Conservation (phyloP, 768 basidiomycete species). For the Dacryopinax primogenitus region DNA sequence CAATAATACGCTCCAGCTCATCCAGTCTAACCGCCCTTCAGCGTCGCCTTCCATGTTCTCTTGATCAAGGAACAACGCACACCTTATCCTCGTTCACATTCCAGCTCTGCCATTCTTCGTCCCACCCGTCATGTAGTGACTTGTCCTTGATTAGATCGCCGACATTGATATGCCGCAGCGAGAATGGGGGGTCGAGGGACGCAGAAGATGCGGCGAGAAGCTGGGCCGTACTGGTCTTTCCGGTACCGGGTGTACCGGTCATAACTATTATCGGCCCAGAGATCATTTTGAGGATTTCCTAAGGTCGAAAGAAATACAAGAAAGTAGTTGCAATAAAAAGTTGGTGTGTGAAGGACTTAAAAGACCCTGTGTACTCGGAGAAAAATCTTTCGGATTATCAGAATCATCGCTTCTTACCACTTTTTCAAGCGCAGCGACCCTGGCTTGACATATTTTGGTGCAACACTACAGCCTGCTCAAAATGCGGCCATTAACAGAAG, state of each 20-base stretch:
- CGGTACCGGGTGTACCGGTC: constrained; percentile 75
- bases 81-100: constrained; percentile 95
- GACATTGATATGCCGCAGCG: constrained; percentile 73
- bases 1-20: constrained; percentile 61
- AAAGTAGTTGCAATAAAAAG: too few relatives aligned
- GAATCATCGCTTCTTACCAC: neutral
- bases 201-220: constrained; percentile 58
- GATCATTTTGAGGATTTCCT: neutral
- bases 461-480: constrained; percentile 13
- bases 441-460: neutral
- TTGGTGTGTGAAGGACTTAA: too few relatives aligned
- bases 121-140: constrained; percentile 67
- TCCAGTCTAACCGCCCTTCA: constrained; percentile 48
- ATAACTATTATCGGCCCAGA: constrained; percentile 45
- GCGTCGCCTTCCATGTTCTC: neutral
- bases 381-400: too few relatives aligned
- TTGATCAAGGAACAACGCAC: constrained; percentile 18
- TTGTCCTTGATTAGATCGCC: constrained; percentile 80
- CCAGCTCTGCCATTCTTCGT: constrained; percentile 91
- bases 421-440: neutral
- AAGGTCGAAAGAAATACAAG: too few relatives aligned
- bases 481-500: constrained; percentile 94
- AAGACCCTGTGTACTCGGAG: too few relatives aligned
- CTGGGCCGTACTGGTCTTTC: constrained; percentile 86
- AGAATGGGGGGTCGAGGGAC: constrained; percentile 32